These are phyloP conservation scores for Plasmodium gallinaceum DNA, from an alignment of 169 alveolate genomes.

Conservation along the genomic window DNA sequence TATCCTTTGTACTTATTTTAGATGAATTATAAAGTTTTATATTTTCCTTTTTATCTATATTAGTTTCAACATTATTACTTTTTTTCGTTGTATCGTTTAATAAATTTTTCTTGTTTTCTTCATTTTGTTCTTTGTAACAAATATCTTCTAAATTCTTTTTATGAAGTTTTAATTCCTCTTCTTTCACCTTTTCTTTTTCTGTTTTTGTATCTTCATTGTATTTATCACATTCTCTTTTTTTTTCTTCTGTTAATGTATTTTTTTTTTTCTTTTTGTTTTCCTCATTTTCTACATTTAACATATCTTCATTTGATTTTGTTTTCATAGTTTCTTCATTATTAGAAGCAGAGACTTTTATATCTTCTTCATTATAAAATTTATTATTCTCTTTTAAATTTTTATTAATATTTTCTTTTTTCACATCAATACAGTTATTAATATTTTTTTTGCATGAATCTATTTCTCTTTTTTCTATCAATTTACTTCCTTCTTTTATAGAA, in stretches of 20 bases:
- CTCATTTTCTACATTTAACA: background rate
- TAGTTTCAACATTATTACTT: background rate
- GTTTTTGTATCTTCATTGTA: background rate
- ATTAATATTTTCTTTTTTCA: background rate
- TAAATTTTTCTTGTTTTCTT: no score
- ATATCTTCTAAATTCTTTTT: background rate
- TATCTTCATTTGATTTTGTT: background rate
- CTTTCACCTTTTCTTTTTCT: conserved; percentile 4
- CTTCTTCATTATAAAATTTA: background rate
- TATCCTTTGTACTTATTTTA: background rate
- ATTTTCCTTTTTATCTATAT: background rate
- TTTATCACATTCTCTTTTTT: background rate
- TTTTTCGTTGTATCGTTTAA: no score
- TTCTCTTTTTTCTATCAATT: no score
- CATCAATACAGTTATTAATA: no score
- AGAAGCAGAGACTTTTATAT: background rate
- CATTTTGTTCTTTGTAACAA: background rate
- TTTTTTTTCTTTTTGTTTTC: conserved; percentile 10
- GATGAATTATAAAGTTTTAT: background rate
- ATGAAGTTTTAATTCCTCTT: background rate
- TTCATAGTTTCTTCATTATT: background rate
- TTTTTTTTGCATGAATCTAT: no score
- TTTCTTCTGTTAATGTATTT: background rate
- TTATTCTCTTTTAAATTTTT: background rate
- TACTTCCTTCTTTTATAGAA: no score